Evolutionary conservation across 2,329 filamentous ascomycete genomes (phyloP), one percentile per base, ranked within the genome.

Genomic region (Fonsecaea erecta): DNA sequence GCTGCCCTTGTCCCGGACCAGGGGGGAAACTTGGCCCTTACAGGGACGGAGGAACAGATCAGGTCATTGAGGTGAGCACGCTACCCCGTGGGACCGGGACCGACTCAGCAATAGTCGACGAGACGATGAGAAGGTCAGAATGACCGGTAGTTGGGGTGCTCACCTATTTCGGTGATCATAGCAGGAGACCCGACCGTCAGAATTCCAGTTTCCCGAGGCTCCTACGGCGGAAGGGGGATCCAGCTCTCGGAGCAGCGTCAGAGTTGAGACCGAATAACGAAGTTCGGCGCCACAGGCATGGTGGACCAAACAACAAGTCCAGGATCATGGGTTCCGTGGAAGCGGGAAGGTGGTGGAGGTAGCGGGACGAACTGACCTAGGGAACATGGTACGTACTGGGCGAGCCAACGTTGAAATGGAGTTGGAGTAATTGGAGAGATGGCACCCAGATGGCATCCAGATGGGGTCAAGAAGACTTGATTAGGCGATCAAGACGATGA

Each of bases 171-270:
- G 54, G 54, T 43, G 24, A 21, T 43, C 6, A 28, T 24, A n/a
- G 14, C 35, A 40, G 24, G 35, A 26, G 16, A 18, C 37, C 55
- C 40, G 6, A 24, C 16, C 11, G 40, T 21, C 28, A 51, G 28
- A n/a, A 48, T n/a, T 40, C 21, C 55, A 58, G 55, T 21, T n/a
- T 58, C 35, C 55, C 55, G 55, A 58, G 37, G 55, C 55, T 43
- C 55, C 21, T 9, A 21, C 32, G 21, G 35, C 34, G 24, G 53
- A 28, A 18, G 7, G 18, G n/a, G 28, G 18, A 43, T 48, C 40
- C 12, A 58, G 48, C 30, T 21, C 37, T 30, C 12, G 40, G 37
- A 48, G 35, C 30, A 30, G 35, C 2, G 37, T 18, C 37, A 43
- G 30, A 24, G 28, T 30, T 26, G 34, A 30, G 14, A 28, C 34